Evolutionary conservation across 805 yeast genomes (phyloP), one percentile per base, ranked within the genome.

Genomic region (Tanozyma kutaoensis): DNA sequence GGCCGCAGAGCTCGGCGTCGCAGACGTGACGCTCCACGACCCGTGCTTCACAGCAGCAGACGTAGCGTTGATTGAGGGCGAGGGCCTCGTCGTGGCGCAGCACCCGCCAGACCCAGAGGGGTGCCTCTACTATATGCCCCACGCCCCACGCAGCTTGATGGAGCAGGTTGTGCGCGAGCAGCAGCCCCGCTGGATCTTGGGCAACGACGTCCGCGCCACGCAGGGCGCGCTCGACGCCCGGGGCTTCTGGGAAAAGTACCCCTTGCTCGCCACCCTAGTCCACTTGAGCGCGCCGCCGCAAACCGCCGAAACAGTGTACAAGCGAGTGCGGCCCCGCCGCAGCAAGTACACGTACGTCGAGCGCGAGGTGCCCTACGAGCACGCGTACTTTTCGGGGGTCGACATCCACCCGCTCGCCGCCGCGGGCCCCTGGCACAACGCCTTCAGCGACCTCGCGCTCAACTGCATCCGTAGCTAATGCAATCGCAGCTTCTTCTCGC

Each of bases 61-160:
- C 37, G 24, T 29, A 8, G 39, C 36, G 4, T 39, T 55, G 2
- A 29, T 58, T 3, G 23, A 38, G 2, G 46, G 24, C 5, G 26
- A 30, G 9, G 27, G 29, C 11, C 26, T 28, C 15, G 43, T 26
- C 25, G 20, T 30, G 2, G 43, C 44, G 2, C 42, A 45, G 31
- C 39, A 35, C 4, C 4, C 8, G 8, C 22, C 8, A 14, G 34
- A 42, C 14, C 38, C 25, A 29, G 11, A 25, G 18, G 12, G 27
- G 13, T 16, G 12, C 0, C 47, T 80, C 2, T 76, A 55, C 44
- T 79, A 69, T 40, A 56, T 80, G 25, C 93, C 93, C 0, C 93
- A 80, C 51, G 88, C 86, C 0, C 81, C 84, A 1, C 47, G 76
- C 22, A 55, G 46, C 12, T 39, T 72, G 12, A 66, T 76, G 1